Evolutionary conservation across 2,329 filamentous ascomycete species (phyloP), one percentile per base, ranked within the genome.

Genomic region (Epichloe elymi): DNA sequence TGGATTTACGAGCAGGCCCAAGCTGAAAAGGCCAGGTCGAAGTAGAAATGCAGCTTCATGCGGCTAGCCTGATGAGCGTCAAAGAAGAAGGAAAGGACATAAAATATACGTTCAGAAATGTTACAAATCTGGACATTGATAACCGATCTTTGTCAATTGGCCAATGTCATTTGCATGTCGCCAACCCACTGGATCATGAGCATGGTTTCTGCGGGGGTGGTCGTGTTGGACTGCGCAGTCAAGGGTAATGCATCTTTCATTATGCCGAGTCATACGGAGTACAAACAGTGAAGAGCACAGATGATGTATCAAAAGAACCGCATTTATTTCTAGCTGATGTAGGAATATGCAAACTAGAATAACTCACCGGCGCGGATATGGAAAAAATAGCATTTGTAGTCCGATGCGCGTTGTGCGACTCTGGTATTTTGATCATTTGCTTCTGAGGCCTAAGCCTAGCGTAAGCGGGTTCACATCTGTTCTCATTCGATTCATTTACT

Each of bases 1-100:
- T 98, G 93, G 93, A 82, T 98, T 56, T 93, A 91, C 68, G 90
- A 97, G 70, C 78, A 87, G 66, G 80, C 83, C 1, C 82, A 91
- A 61, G 74, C 76, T 51, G 73, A 78, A 59, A 78, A 77, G 66
- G 51, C 57, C 35, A 52, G 45, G 35, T 53, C 55, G 3, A 57
- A 51, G 46, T 58, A 56, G 20, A 37, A 3, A 42, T n/a, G 19
- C 19, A 3, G 11, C n/a, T 15, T 8, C 10, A 39, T 47, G 8
- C 19, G 14, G 37, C 15, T 15, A 30, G 30, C 1, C 10, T 4
- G 4, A 11, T 30, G 30, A 30, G 11, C 7, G 10, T 12, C 35
- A 15, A 17, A 23, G 36, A 6, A 46, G 4, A 15, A 36, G 12
- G 12, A 41, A 41, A 33, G 23, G 15, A 14, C 19, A 15, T 23